phyloP scores from a whole-genome alignment of 805 yeast genomes.

The Candida nitratophila region DNA sequence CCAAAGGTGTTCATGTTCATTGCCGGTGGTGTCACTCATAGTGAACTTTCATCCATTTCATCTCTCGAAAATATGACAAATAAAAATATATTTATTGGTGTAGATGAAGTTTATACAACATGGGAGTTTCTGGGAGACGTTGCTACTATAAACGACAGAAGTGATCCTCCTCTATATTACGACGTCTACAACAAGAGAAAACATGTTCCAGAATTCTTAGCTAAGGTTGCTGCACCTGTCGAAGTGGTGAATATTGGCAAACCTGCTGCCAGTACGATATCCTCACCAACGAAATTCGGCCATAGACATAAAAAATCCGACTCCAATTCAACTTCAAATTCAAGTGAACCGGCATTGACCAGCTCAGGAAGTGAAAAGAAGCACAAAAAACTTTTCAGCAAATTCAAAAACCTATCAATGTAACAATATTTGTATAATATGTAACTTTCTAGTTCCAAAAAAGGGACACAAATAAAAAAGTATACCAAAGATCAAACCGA shows the following conservation, averaged over 20 bases:
- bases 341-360: neutral
- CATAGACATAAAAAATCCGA: neutral
- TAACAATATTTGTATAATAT: neutral
- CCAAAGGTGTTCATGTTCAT: conserved; percentile 75
- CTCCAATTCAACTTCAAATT: neutral
- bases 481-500: no score
- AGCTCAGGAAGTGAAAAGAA: neutral
- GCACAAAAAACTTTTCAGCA: neutral
- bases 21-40: conserved; percentile 84
- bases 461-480: neutral
- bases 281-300: neutral
- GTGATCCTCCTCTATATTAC: neutral
- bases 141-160: neutral
- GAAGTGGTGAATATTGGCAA: no score
- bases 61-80: conserved; percentile 56
- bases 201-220: neutral
- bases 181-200: neutral
- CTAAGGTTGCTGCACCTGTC: neutral
- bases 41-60: conserved; percentile 72
- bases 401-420: neutral
- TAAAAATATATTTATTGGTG: conserved; percentile 75
- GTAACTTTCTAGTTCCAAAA: neutral
- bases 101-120: conserved; percentile 58
- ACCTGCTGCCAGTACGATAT: neutral
- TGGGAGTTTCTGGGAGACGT: conserved; percentile 26